Percentiles rank a stretch among this genome's conserved stretches.
Conservation (phyloP, 768 basidiomycete species). For the Mycena galericulata region DNA sequence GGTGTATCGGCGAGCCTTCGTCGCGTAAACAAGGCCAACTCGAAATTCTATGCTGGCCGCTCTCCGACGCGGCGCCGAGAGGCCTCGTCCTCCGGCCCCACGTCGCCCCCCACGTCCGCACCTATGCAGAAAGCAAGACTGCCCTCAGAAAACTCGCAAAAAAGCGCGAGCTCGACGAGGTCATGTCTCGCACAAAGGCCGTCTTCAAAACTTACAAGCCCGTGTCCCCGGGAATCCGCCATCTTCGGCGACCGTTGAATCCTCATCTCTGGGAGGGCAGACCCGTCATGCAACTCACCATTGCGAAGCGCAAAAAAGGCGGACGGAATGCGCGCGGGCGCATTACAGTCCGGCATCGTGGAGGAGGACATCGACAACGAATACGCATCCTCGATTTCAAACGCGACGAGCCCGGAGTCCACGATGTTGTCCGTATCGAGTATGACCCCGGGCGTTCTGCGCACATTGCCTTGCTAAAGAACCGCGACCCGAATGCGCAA, state of each 20-base stretch:
- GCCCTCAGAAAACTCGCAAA: constrained; percentile 46
- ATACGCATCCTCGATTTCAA: constrained; percentile 90
- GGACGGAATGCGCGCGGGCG: constrained; percentile 87
- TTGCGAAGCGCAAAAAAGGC: constrained; percentile 84
- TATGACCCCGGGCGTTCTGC: constrained; percentile 96
- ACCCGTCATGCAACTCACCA: constrained; percentile 87
- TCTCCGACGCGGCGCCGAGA: constrained; percentile 12
- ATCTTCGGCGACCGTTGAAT: constrained; percentile 85
- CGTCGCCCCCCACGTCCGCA: constrained; percentile 29
- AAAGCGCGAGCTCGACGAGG: constrained; percentile 50
- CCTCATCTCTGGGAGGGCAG: constrained; percentile 86
- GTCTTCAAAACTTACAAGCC: constrained; percentile 93
- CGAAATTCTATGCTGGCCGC: constrained; percentile 27
- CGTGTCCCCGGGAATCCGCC: constrained; percentile 86
- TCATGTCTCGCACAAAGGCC: constrained; percentile 63
- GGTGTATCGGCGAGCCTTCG: constrained; percentile 73
- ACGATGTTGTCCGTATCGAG: constrained; percentile 94
- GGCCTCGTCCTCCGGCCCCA: not conserved
- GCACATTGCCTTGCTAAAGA: constrained; percentile 91
- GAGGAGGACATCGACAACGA: constrained; percentile 91
- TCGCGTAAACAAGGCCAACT: constrained; percentile 45
- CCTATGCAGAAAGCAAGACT: constrained; percentile 52
- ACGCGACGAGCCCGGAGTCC: constrained; percentile 80
- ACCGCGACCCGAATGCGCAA: constrained; percentile 63
- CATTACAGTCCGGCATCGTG: constrained; percentile 89